A percentile compares a stretch with the other conserved stretches of the same genome.
Evolutionary conservation across 495 filamentous ascomycete species (phyloP).

Genomic region (Neurospora tetrasperma): DNA sequence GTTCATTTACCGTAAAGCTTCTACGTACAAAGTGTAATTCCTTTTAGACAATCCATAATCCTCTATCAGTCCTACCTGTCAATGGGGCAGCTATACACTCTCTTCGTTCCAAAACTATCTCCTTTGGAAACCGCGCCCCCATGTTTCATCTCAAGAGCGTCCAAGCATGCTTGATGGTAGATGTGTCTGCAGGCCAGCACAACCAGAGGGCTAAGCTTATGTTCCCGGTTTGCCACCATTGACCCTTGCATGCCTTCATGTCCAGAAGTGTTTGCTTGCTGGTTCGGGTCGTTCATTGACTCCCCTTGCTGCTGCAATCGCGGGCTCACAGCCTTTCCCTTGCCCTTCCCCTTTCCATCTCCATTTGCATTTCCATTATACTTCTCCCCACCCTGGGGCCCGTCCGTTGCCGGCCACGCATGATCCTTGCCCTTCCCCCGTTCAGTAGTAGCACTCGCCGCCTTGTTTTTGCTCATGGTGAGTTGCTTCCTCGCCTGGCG

Average conservation of each 20-base stretch:
- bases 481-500: slow-evolving; percentile 21
- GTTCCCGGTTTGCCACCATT: slow-evolving; percentile 11
- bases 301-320: slow-evolving; percentile 10
- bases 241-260: slow-evolving; percentile 5
- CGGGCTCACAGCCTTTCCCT: slow-evolving; percentile 17
- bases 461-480: slow-evolving; percentile 18
- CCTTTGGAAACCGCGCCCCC: slow-evolving; percentile 14
- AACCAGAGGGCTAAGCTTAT: slow-evolving; percentile 40
- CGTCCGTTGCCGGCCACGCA: neutral
- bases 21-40: slow-evolving; percentile 3
- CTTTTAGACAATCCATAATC: neutral
- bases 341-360: slow-evolving; percentile 23
- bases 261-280: slow-evolving; percentile 1
- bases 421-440: neutral
- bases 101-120: slow-evolving; percentile 29
- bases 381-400: slow-evolving; percentile 12
- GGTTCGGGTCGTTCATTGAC: neutral
- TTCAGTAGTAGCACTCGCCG: slow-evolving; percentile 11
- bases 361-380: slow-evolving; percentile 21
- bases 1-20: neutral
- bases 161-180: slow-evolving; percentile 51
- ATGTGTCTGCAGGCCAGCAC: slow-evolving; percentile 53
- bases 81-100: slow-evolving; percentile 45
- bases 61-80: slow-evolving; percentile 27
- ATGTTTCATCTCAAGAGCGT: slow-evolving; percentile 40